Evolutionary conservation across 352 stramenopile genomes (phyloP).

Genomic region (Globisporangium spinosum): DNA sequence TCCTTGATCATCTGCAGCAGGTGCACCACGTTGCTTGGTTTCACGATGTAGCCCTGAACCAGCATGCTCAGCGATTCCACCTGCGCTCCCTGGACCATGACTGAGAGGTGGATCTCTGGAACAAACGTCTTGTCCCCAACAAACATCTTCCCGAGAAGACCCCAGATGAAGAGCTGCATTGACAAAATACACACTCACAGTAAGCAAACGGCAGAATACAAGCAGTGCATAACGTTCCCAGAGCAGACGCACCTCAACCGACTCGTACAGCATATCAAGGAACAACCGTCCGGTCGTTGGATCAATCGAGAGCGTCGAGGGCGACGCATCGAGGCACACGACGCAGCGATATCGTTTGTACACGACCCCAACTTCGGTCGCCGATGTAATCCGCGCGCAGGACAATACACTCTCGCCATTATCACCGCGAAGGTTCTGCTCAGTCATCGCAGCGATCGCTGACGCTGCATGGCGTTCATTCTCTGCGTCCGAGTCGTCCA

Average conservation of each 20-base stretch:
- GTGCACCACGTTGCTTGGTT: conserved; percentile 39
- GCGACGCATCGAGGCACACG: conserved; percentile 80
- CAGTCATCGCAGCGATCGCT: conserved; percentile 8
- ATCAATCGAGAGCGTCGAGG: conserved; percentile 82
- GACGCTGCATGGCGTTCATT: conserved; percentile 6
- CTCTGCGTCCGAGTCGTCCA: not conserved
- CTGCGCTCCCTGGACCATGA: conserved; percentile 74
- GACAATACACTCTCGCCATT: conserved; percentile 17
- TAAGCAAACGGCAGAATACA: conserved; percentile 1
- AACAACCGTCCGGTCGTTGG: conserved; percentile 65
- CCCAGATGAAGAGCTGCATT: conserved; percentile 69
- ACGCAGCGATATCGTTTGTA: conserved; percentile 82
- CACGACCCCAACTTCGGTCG: conserved; percentile 48
- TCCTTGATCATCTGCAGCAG: conserved; percentile 74
- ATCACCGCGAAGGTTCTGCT: not conserved
- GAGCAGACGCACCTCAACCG: conserved; percentile 34
- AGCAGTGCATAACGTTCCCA: not conserved
- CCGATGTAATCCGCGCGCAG: conserved; percentile 35
- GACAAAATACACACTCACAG: not conserved
- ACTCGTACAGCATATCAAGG: conserved; percentile 78
- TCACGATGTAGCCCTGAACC: conserved; percentile 78
- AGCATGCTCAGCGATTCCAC: conserved; percentile 81
- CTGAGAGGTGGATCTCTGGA: conserved; percentile 74
- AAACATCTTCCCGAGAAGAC: conserved; percentile 53
- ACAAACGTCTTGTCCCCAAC: conserved; percentile 43